Conservation (phyloP, 176 grass and related monocot species). For the Musa beccarii region DNA sequence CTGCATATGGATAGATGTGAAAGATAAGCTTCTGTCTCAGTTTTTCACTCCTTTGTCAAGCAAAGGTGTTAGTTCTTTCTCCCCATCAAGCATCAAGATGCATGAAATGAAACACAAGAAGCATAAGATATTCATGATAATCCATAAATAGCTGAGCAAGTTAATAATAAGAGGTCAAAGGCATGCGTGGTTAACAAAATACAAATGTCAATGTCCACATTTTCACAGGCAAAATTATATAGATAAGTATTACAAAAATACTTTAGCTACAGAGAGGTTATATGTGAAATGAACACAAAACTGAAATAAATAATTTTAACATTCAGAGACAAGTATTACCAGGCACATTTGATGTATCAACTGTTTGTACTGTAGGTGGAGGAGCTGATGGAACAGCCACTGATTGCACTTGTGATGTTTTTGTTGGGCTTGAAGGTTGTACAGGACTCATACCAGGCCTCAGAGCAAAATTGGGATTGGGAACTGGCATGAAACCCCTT, state of each 20-base stretch:
- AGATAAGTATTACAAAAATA: background rate
- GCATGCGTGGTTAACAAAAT: too few species aligned
- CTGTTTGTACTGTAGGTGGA: slow-evolving; percentile 72
- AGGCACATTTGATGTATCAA: slow-evolving; percentile 82
- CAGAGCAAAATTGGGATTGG: slow-evolving; percentile 57
- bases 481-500: slow-evolving; percentile 52
- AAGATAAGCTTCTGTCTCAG: too few species aligned
- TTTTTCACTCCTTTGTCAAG: too few species aligned
- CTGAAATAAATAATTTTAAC: background rate
- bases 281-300: background rate
- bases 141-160: background rate
- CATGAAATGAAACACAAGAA: background rate
- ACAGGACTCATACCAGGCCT: slow-evolving; percentile 53
- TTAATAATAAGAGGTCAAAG: background rate
- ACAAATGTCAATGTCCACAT: background rate
- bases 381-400: slow-evolving; percentile 48
- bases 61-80: too few species aligned
- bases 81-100: background rate
- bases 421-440: slow-evolving; percentile 79
- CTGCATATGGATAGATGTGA: too few species aligned
- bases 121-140: background rate
- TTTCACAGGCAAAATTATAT: background rate
- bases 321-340: slow-evolving; percentile 28
- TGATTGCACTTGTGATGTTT: slow-evolving; percentile 34
- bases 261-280: background rate